A percentile compares a stretch with the other conserved stretches of the same genome.
These are phyloP conservation scores for Trypanosoma boissoni DNA, from an alignment of 208 protist genomes.

Conservation along the genomic window DNA sequence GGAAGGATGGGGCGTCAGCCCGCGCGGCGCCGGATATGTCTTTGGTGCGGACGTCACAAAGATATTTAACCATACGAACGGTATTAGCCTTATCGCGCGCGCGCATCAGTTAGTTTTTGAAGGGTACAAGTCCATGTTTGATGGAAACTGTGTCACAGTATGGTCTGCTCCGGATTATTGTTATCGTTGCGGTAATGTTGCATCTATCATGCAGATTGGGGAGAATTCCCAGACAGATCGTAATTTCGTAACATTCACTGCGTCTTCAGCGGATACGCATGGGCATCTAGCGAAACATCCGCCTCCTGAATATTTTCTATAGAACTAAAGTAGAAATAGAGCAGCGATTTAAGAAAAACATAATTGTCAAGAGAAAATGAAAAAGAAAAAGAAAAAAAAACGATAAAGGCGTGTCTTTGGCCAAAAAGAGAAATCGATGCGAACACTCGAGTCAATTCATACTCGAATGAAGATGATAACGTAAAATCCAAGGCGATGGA, in stretches of 20 bases:
- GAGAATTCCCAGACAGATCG: slow-evolving; percentile 70
- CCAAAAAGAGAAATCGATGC: no score
- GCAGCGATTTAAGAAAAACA: not conserved
- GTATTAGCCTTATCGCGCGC: slow-evolving; percentile 81
- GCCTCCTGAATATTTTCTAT: slow-evolving; percentile 88
- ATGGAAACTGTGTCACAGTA: slow-evolving; percentile 92
- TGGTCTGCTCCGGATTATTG: slow-evolving; percentile 96
- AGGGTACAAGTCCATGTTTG: slow-evolving; percentile 94
- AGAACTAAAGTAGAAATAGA: not conserved
- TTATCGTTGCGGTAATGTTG: slow-evolving; percentile 94
- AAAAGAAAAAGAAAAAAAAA: slow-evolving; percentile 1
- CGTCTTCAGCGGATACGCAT: slow-evolving; percentile 66
- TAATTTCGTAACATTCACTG: slow-evolving; percentile 76
- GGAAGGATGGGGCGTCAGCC: slow-evolving; percentile 78
- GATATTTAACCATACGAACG: slow-evolving; percentile 85
- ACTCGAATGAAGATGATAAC: no score
- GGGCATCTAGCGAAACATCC: slow-evolving; percentile 87
- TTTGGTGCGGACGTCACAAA: slow-evolving; percentile 82
- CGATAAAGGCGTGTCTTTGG: no score
- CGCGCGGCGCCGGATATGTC: slow-evolving; percentile 85
- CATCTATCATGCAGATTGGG: slow-evolving; percentile 91
- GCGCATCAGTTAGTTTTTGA: slow-evolving; percentile 93
- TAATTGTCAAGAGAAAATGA: not conserved
- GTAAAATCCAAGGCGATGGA: no score
- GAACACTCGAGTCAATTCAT: no score